Percentiles rank a stretch among this genome's conserved stretches.
These are phyloP conservation scores for Decorospora gaudefroyi DNA, from an alignment of 2,329 filamentous ascomycete species.

Conservation along the genomic window DNA sequence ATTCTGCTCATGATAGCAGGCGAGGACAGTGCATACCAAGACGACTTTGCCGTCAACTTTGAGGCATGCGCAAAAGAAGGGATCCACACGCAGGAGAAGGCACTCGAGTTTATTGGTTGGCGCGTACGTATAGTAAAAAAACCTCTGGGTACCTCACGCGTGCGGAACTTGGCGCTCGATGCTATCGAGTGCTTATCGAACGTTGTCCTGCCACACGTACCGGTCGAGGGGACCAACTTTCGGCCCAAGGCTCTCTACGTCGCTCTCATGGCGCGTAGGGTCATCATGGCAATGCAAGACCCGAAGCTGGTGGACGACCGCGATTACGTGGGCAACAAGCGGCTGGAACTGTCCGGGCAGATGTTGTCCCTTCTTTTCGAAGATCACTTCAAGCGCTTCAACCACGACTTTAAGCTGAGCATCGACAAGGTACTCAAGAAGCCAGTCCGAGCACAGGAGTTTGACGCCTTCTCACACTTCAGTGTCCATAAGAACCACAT, in stretches of 20 bases:
- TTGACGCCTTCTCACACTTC: constrained; percentile 85
- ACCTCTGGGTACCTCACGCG: constrained; percentile 58
- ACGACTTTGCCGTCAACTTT: constrained; percentile 93
- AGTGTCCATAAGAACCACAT: constrained; percentile 84
- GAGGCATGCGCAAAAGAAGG: constrained; percentile 84
- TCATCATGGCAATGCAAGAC: constrained; percentile 91
- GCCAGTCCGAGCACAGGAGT: constrained; percentile 82
- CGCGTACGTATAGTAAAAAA: constrained; percentile 77
- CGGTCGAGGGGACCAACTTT: constrained; percentile 89
- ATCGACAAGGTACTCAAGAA: constrained; percentile 97
- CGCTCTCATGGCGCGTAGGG: constrained; percentile 95
- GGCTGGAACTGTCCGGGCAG: constrained; percentile 91
- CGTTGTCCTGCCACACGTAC: constrained; percentile 92
- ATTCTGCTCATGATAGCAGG: constrained; percentile 91
- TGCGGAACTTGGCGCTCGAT: constrained; percentile 82
- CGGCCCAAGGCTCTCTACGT: constrained; percentile 96
- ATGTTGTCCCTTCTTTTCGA: constrained; percentile 93
- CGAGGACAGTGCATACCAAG: constrained; percentile 84
- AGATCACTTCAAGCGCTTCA: constrained; percentile 96
- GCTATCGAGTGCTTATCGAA: constrained; percentile 90
- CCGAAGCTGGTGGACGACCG: constrained; percentile 89
- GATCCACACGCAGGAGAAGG: constrained; percentile 92
- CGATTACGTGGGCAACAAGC: constrained; percentile 98
- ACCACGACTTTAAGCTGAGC: constrained; percentile 83
- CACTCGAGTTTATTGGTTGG: constrained; percentile 85